phyloP scores from a whole-genome alignment of 768 basidiomycete species.

The Lyophyllum shimeji region DNA sequence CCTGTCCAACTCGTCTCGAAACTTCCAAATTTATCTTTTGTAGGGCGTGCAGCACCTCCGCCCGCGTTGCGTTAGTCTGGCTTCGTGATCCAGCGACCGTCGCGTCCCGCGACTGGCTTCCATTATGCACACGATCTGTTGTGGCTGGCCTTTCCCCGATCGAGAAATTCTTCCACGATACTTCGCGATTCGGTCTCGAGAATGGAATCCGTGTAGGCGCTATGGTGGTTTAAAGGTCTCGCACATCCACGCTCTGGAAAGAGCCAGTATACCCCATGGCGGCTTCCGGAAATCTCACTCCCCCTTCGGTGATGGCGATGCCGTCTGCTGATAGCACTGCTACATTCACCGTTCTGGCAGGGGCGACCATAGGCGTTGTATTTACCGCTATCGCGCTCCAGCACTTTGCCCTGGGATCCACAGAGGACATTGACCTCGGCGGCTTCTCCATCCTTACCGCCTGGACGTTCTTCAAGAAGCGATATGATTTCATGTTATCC shows the following conservation, averaged over 20 bases:
- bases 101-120: neutral
- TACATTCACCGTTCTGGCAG: neutral
- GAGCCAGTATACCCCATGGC: neutral
- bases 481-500: conserved; percentile 28
- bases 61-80: too few species aligned
- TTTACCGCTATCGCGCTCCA: neutral
- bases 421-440: conserved; percentile 19
- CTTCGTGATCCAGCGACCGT: neutral
- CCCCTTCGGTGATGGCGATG: neutral
- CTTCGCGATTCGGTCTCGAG: neutral
- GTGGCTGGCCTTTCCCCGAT: neutral
- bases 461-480: conserved; percentile 31
- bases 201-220: neutral
- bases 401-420: neutral
- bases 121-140: neutral
- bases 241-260: neutral
- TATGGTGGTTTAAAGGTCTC: neutral
- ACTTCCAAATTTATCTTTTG: neutral
- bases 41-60: too few species aligned
- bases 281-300: neutral
- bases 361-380: neutral
- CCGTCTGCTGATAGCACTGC: neutral
- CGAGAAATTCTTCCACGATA: neutral
- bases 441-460: conserved; percentile 28
- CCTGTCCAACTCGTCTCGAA: neutral